These are phyloP conservation scores for Lipomyces mesembrius DNA, from an alignment of 805 yeast species.

Conservation along the genomic window DNA sequence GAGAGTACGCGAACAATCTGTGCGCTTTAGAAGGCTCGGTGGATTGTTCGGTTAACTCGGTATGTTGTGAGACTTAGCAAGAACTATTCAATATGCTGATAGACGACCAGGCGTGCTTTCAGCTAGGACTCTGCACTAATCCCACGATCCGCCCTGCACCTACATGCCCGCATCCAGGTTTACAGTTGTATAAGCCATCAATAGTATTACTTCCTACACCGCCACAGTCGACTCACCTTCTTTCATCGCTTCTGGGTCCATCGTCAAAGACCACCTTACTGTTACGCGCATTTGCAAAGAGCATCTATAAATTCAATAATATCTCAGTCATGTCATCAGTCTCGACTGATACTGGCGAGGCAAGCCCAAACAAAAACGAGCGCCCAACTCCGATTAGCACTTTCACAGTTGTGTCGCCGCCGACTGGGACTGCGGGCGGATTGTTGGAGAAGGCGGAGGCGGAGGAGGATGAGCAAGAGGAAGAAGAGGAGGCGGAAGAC, in stretches of 20 bases:
- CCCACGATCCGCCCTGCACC: conserved; percentile 6
- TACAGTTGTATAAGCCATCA: conserved; percentile 33
- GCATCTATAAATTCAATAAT: conserved; percentile 32
- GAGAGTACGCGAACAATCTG: conserved; percentile 21
- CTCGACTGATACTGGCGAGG: not conserved
- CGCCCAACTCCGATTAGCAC: conserved; percentile 14
- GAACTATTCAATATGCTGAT: not conserved
- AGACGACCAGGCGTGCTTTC: conserved; percentile 18
- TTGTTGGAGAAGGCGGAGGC: not conserved
- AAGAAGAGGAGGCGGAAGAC: not conserved
- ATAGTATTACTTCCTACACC: conserved; percentile 26
- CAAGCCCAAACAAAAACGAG: not conserved
- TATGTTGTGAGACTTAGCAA: not conserved
- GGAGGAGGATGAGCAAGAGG: not conserved
- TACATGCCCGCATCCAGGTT: conserved; percentile 8
- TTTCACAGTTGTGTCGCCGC: conserved; percentile 15
- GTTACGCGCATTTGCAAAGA: conserved; percentile 33
- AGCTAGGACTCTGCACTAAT: conserved; percentile 29
- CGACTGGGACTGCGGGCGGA: not conserved
- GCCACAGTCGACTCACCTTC: conserved; percentile 30
- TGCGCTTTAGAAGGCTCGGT: conserved; percentile 16
- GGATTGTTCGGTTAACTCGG: conserved; percentile 22
- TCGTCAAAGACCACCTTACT: conserved; percentile 33
- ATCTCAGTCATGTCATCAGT: conserved; percentile 17
- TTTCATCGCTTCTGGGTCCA: conserved; percentile 33